Evolutionary conservation across 192 early-diverging fungal genomes (phyloP), one percentile per base, ranked within the genome.

Genomic region (Coemansia sp.): DNA sequence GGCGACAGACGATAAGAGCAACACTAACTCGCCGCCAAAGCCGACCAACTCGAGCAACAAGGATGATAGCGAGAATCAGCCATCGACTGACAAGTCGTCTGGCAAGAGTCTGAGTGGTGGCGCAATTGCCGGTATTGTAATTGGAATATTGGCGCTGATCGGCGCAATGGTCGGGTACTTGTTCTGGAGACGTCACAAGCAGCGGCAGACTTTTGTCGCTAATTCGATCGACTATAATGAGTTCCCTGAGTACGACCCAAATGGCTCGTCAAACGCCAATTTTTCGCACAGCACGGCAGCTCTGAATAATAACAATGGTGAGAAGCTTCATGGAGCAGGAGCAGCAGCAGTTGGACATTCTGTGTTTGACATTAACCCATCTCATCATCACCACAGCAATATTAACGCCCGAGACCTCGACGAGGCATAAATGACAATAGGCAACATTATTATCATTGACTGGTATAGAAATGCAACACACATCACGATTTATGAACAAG

Each of bases 211-310:
- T 39, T 78, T 55, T 27, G 49, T 69, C 4, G 70, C 71, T 0
- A 78, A 74, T 64, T 66, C 64, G 11, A 66, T 83, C 34, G 76
- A 83, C 57, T 83, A 83, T 34, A 83, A 74, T 53, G 80, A 83
- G 63, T 83, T 83, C 72, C 80, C 80, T 22, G 80, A 83, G 22
- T 83, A 74, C 60, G 80, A 83, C 43, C 80, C 80, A 0, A 39
- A 62, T 18, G 40, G 50, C 36, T 13, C 58, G 27, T 70, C 69
- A 3, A 20, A 57, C 62, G 29, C 69, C n/a, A 52, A 72, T 3
- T 43, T 63, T 31, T 5, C 46, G 6, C 49, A 34, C 34, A 34
- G 52, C 18, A 39, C 46, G 20, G 50, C 70, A 0, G 50, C 50
- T 11, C 52, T 63, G 6, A 65, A 64, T 53, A n/a, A n/a, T n/a